phyloP scores from a whole-genome alignment of 768 basidiomycete species.

The Austroboletus eburneus region DNA sequence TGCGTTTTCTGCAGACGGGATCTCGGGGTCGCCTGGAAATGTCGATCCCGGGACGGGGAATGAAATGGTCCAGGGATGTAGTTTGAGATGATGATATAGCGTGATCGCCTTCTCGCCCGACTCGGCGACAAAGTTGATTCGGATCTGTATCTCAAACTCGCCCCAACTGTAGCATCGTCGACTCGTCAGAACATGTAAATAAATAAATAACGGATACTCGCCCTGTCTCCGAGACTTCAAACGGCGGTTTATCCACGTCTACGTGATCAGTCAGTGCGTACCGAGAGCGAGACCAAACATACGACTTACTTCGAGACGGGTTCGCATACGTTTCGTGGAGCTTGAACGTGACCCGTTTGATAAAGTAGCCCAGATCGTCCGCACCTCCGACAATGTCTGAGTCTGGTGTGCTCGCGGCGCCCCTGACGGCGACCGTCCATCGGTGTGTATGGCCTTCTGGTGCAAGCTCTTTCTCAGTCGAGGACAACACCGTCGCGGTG shows the following conservation, averaged over 20 bases:
- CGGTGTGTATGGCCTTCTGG: conserved; percentile 84
- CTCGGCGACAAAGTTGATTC: conserved; percentile 85
- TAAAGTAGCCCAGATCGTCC: conserved; percentile 86
- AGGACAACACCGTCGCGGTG: conserved; percentile 72
- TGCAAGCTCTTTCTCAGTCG: conserved; percentile 59
- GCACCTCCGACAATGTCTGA: conserved; percentile 82
- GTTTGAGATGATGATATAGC: conserved; percentile 90
- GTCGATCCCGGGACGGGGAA: conserved; percentile 14
- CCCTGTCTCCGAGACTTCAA: conserved; percentile 96
- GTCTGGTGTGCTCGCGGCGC: conserved; percentile 71
- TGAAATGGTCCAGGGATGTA: conserved; percentile 79
- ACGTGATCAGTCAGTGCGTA: neutral
- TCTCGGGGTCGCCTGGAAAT: conserved; percentile 50
- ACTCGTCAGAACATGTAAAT: neutral
- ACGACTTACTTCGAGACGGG: conserved; percentile 73
- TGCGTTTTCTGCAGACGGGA: conserved; percentile 63
- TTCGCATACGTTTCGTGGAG: conserved; percentile 95
- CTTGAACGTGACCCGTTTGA: conserved; percentile 96
- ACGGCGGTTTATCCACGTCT: conserved; percentile 93
- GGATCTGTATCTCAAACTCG: conserved; percentile 94
- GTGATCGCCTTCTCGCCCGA: conserved; percentile 86
- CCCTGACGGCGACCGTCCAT: conserved; percentile 95
- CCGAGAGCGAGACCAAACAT: neutral
- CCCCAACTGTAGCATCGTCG: conserved; percentile 66
- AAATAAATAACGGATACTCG: conserved; percentile 25